Base-by-base conservation (phyloP, 345 rosid genomes). In the Salix suchowensis region DNA sequence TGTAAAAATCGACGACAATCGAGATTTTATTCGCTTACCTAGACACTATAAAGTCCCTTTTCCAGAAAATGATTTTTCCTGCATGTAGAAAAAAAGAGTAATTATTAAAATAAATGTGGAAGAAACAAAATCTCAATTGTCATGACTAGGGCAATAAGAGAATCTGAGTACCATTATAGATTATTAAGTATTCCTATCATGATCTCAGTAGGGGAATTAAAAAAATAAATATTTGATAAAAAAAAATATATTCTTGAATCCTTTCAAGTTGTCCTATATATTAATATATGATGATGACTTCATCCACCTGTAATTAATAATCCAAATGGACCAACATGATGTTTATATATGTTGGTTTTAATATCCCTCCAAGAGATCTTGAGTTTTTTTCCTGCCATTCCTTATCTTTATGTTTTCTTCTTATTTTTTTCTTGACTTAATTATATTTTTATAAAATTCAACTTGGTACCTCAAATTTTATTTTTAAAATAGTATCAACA, bases 21-120 rank as follows among this genome's bases (percentile, higher is more conserved):
- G 0, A 0, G 5, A 0, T 34, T 34, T 34, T 34, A 34, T 0
- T 34, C 5, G 5, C 0, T 32, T 32, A 34, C 0, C 6, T 34
- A n/a, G 1, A 32, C 0, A 0, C 4, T 3, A 32, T 32, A 32
- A 32, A 32, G 3, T 32, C 34, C 5, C 34, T 32, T 32, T 32
- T 4, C 5, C 5, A 32, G 5, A 4, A 32, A 32, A 3, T 32
- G 34, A 32, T 32, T 32, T 32, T 32, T 32, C 34, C 5, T 32
- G 34, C 5, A 32, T 32, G 0, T 32, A 34, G 24, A 34, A 34
- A 34, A 34, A 34, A 34, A 34, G 36, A 16, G 16, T 23, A 23
- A 46, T 42, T 12, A 68, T n/a, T n/a, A 4, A 39, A 16, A 12
- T 44, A 46, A 34, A 46, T 23, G 23, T 24, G 36, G 73, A 70